phyloP scores from a whole-genome alignment of 2,329 filamentous ascomycete genomes.

The Apiospora koreana region DNA sequence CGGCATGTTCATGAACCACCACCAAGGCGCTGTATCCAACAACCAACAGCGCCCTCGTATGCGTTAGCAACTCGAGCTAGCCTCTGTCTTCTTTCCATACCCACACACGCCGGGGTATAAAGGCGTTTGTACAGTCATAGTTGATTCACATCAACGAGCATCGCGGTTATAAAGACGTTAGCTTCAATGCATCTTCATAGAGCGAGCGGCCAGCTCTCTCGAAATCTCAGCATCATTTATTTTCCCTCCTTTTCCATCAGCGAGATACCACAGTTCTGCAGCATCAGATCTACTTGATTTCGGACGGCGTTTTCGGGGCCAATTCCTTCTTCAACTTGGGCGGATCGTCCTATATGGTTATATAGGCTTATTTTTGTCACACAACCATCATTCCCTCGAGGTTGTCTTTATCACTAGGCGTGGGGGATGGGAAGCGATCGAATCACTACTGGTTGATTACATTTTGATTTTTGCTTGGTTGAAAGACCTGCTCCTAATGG shows the following conservation, averaged over 20 bases:
- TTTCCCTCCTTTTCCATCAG: background rate
- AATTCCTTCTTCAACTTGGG: background rate
- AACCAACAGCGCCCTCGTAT: conserved; percentile 3
- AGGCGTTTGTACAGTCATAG: background rate
- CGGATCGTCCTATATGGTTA: background rate
- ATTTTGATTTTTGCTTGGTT: background rate
- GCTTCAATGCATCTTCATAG: background rate
- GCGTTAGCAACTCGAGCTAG: background rate
- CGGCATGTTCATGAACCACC: background rate
- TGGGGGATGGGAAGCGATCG: background rate
- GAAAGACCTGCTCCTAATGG: background rate
- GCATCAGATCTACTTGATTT: background rate
- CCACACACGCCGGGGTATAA: background rate
- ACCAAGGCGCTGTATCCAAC: background rate
- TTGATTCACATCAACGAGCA: background rate
- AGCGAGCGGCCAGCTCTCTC: background rate
- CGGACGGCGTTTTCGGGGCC: background rate
- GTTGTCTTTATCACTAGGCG: background rate
- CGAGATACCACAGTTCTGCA: background rate
- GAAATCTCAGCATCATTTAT: background rate
- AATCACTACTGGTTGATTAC: background rate
- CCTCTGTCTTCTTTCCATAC: background rate
- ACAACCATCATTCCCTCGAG: background rate
- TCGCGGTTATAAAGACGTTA: background rate
- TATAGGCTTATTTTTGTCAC: background rate